Evolutionary conservation across 805 yeast species (phyloP).

Genomic region (Nakazawaea siamensis): DNA sequence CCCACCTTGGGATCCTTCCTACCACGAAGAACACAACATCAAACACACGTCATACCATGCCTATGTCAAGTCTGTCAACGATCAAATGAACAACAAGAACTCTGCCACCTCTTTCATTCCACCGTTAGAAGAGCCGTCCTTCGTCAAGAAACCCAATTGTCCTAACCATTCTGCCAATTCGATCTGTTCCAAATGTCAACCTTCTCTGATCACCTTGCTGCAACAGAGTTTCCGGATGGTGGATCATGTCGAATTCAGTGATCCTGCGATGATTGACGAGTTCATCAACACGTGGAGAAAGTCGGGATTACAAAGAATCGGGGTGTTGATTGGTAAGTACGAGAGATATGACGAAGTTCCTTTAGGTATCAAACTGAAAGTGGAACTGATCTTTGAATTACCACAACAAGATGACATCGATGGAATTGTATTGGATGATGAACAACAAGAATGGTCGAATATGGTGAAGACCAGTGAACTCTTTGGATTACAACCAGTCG

Average conservation of each 20-base stretch:
- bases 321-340: constrained; percentile 77
- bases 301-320: constrained; percentile 82
- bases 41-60: constrained; percentile 89
- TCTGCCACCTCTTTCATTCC: constrained; percentile 64
- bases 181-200: constrained; percentile 94
- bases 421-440: constrained; percentile 48
- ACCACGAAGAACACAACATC: constrained; percentile 65
- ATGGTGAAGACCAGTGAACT: constrained; percentile 45
- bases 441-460: constrained; percentile 40
- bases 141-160: constrained; percentile 56
- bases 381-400: constrained; percentile 90
- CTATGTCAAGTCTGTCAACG: constrained; percentile 63
- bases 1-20: constrained; percentile 88
- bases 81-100: constrained; percentile 52
- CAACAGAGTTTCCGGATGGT: constrained; percentile 92
- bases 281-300: constrained; percentile 91
- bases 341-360: constrained; percentile 78
- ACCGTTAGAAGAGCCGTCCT: constrained; percentile 70
- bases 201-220: constrained; percentile 87
- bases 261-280: constrained; percentile 61
- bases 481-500: constrained; percentile 66
- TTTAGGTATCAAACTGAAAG: constrained; percentile 87
- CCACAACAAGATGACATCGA: constrained; percentile 83
- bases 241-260: constrained; percentile 90
- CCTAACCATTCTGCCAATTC: constrained; percentile 87